These are phyloP conservation scores for Penicillium ochrochloron DNA, from an alignment of 495 filamentous ascomycete genomes.

Conservation along the genomic window DNA sequence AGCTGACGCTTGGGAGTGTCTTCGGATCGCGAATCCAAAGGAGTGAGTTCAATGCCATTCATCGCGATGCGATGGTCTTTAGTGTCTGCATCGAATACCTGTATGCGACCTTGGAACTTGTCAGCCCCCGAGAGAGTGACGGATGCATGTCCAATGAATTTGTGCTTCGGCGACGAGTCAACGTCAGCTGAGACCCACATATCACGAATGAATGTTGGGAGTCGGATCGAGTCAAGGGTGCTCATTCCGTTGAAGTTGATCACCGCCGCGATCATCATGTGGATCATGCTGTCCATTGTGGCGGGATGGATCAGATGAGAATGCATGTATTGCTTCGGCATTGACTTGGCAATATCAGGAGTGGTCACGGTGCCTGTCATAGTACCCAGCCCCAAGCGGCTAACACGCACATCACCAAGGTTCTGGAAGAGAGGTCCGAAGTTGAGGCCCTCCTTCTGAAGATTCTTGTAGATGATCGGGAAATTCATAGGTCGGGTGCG, in stretches of 20 bases:
- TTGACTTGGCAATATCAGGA: conserved; percentile 33
- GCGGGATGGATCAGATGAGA: conserved; percentile 44
- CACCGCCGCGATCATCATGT: conserved; percentile 34
- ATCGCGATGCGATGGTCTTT: conserved; percentile 24
- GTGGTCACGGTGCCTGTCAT: conserved; percentile 30
- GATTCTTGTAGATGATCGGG: conserved; percentile 27
- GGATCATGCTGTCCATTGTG: conserved; percentile 45
- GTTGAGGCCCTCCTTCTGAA: conserved; percentile 26
- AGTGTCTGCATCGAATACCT: conserved; percentile 22
- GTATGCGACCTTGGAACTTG: conserved; percentile 33
- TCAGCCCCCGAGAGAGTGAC: conserved; percentile 14
- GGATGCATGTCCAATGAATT: conserved; percentile 29
- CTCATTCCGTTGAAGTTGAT: conserved; percentile 30
- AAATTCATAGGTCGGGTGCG: conserved; percentile 27
- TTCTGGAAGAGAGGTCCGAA: conserved; percentile 36
- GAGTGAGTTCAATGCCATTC: conserved; percentile 35
- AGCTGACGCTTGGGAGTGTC: conserved; percentile 21
- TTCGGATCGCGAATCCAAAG: conserved; percentile 26
- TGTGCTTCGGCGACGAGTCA: conserved; percentile 17
- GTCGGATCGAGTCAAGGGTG: conserved; percentile 24
- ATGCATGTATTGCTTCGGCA: conserved; percentile 37
- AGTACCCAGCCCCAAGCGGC: conserved; percentile 12
- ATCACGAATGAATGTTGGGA: conserved; percentile 35
- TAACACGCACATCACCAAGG: conserved; percentile 22
- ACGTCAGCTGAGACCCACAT: conserved; percentile 37